Evolutionary conservation across 140 eudicot species (phyloP), one percentile per base, ranked within the genome.

Genomic region (Bidens hawaiensis): DNA sequence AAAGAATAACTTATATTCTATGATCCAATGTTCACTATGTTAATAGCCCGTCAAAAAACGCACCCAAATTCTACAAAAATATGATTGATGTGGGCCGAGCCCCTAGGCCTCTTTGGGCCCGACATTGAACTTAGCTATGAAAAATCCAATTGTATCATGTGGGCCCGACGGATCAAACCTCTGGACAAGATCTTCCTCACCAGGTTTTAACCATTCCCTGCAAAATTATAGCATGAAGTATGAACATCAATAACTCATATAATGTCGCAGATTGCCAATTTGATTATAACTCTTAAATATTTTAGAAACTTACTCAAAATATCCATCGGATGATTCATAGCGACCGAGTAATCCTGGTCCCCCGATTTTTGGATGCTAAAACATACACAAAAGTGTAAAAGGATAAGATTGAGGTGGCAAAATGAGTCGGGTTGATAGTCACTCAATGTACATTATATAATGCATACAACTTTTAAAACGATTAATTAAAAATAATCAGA

Each of bases 201-300:
- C 99, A 6, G 89, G 86, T 73, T 85, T 85, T 27, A 93, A 74
- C 99, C 99, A 93, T 70, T 87, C 95, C 82, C 96, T 87, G 77
- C 11, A 73, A n/a, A 67, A 62, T 25, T 62, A 71, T 15, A 33
- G 31, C 24, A 42, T 34, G 1, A 21, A 33, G 31, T 18, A 42
- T 34, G 1, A 21, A 18, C 41, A 60, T 25, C 9, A 57, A 16
- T 31, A 27, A 16, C 14, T 53, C 19, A 53, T 53, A 53, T 53
- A 14, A 26, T 53, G 60, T n/a, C 60, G 26, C 38, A 26, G 60
- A 15, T 53, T 15, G 40, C n/a, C 22, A 27, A 14, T 25, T 25
- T 25, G 60, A 10, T 48, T 48, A 48, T 6, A 48, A 48, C 8
- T n/a, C 2, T 3, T 25, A 26, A n/a, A 26, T 25, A 25, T 26